Base-by-base conservation (phyloP, 106 monocot species). In the Platanthera guangdongensis region DNA sequence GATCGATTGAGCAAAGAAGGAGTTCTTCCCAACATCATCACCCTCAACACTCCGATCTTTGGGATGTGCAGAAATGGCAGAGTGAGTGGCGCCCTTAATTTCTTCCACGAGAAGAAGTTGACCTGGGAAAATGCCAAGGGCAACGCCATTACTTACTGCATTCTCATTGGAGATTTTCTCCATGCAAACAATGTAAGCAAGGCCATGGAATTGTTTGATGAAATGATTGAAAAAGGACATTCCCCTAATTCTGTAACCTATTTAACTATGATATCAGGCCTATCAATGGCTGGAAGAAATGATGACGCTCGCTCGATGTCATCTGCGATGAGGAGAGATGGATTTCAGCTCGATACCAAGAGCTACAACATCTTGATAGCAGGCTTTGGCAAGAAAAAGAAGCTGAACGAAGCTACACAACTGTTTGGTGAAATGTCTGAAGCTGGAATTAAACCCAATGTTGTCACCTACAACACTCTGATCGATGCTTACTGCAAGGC, bases 231-330 rank as follows among this genome's bases (percentile, higher is more conserved):
- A 0, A 69, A 78, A 7, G 90, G 91, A 51, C 85, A 81, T 28
- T 78, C 77, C 25, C 89, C 87, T 7, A 91, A 96, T 77, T 62
- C 82, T 3, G 64, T 90, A 21, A 75, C 77, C 9, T 96, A 91
- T 50, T 91, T 82, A 62, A 89, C 90, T 46, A 50, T 93, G 82
- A 93, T 96, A 52, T 96, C 93, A 50, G 93, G 93, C 18, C 82
- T 96, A 76, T 51, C 77, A 9, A 81, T 78, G 52, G 78, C 75
- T 51, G 87, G 93, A 9, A 83, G 75, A 18, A 49, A 89, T 71
- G 87, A 91, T 4, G 80, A 91, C 45, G 93, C 89, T 14, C 80
- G 75, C 68, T 82, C 75, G 0, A 67, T 93, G 10, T 87, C 83
- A 3, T 73, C 71, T 1, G 39, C 76, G 45, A 96, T 93, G 96